These are phyloP conservation scores for Claviceps sp. DNA, from an alignment of 2,329 filamentous ascomycete species.

Conservation along the genomic window DNA sequence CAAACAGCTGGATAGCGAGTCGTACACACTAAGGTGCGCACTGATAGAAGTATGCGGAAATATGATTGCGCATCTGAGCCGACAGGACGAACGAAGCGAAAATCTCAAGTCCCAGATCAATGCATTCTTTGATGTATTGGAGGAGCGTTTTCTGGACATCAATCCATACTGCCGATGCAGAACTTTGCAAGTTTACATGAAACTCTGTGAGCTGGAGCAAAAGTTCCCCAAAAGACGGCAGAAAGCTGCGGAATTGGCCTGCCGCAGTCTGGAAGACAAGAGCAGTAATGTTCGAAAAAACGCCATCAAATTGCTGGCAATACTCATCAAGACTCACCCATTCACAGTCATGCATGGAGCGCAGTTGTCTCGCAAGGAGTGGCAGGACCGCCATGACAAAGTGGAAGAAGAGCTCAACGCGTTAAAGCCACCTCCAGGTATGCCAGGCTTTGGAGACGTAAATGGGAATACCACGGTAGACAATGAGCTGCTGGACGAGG, in stretches of 20 bases:
- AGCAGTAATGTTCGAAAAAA: conserved; percentile 95
- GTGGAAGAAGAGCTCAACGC: conserved; percentile 73
- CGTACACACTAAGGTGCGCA: conserved; percentile 84
- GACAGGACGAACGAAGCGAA: conserved; percentile 79
- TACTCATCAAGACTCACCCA: conserved; percentile 84
- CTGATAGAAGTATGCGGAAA: conserved; percentile 97
- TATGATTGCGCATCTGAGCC: conserved; percentile 79
- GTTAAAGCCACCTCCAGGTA: conserved; percentile 66
- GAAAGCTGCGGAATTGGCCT: conserved; percentile 73
- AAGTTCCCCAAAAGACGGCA: conserved; percentile 91
- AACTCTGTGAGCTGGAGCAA: conserved; percentile 83
- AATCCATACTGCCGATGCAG: conserved; percentile 93
- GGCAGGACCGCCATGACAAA: conserved; percentile 67
- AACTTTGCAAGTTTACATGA: conserved; percentile 84
- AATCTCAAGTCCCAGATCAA: conserved; percentile 92
- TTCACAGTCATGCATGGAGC: conserved; percentile 87
- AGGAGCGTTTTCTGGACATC: conserved; percentile 89
- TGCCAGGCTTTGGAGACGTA: conserved; percentile 45
- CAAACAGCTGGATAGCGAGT: conserved; percentile 93
- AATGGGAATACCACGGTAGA: conserved; percentile 59
- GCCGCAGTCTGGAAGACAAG: conserved; percentile 87
- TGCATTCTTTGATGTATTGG: conserved; percentile 90
- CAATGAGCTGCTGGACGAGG: conserved; percentile 70
- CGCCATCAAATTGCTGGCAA: conserved; percentile 81
- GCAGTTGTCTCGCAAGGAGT: conserved; percentile 71